Base-by-base conservation (phyloP, 495 filamentous ascomycete genomes). In the Neurospora sp. region DNA sequence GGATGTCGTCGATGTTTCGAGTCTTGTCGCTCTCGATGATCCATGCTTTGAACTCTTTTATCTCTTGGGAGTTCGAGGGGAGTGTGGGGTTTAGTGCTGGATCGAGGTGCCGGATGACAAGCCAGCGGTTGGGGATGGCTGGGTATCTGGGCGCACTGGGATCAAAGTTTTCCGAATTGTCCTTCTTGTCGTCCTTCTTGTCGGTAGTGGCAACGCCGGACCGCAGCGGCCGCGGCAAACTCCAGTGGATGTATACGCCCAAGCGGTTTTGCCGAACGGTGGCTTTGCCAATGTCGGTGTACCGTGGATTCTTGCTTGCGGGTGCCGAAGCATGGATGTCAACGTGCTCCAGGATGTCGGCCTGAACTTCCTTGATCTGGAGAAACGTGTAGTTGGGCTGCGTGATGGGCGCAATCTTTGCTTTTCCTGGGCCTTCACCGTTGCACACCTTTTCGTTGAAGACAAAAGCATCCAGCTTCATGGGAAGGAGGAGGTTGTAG, bases 201-300 rank as follows among this genome's bases (percentile, higher is more conserved):
- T 40, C 69, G 37, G 68, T 45, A 20, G 78, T 76, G 0, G 74
- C 70, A 3, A 44, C 42, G 79, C 74, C 0, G 74, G 59, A 8
- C 84, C 86, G 1, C 75, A 37, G 0, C 86, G 81, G 70, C 0
- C 79, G 81, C 0, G 87, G 87, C 0, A 89, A n/a, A 1, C 73
- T 81, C 87, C 87, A 89, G 73, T 86, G 82, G 0, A 89, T 17
- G 71, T 89, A 88, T 4, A 88, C 85, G 0, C 87, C 87, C 2
- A 78, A 68, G 3, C 83, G 81, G 61, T 81, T 76, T 0, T n/a
- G 44, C 4, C 75, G 76, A 2, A 44, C 17, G 4, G 71, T 45
- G 16, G 59, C 69, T 14, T 73, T 76, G 10, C 82, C 83, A 0
- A 87, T 74, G 70, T 89, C 82, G 0, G 77, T 81, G 31, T 86